A percentile compares a stretch with the other conserved stretches of the same genome.
These are phyloP conservation scores for Rhynchospora pubera DNA, from an alignment of 176 grass and related monocot species.

Conservation along the genomic window DNA sequence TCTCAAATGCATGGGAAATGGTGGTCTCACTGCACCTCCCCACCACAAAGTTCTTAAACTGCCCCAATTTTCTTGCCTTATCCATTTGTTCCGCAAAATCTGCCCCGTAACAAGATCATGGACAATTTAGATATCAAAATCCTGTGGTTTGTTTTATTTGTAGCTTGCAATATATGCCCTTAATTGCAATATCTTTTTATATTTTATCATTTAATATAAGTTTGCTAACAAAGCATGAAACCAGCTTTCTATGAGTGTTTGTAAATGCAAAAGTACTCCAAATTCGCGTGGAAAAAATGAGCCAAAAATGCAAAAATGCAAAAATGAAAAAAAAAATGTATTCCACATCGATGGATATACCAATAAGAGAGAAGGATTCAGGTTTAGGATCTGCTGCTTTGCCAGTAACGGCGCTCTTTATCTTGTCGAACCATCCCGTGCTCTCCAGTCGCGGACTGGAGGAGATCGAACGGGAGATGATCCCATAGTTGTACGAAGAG, in stretches of 20 bases:
- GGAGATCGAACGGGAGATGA: conserved; percentile 46
- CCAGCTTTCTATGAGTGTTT: neutral
- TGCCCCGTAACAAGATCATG: conserved; percentile 14
- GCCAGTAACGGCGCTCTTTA: conserved; percentile 81
- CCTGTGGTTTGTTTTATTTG: neutral
- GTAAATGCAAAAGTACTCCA: neutral
- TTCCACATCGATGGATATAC: conserved; percentile 23
- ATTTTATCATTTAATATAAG: neutral
- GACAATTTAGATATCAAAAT: neutral
- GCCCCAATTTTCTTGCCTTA: conserved; percentile 60
- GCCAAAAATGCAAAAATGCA: neutral
- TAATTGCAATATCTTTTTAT: neutral
- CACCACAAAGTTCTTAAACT: conserved; percentile 68
- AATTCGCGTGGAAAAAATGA: neutral
- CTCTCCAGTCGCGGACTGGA: conserved; percentile 60
- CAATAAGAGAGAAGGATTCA: conserved; percentile 50
- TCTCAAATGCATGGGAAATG: conserved; percentile 47
- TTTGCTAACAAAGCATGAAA: neutral
- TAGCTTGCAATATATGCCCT: neutral
- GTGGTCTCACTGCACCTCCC: conserved; percentile 58
- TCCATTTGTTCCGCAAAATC: conserved; percentile 87
- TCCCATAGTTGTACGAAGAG: conserved; percentile 21
- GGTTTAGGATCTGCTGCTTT: conserved; percentile 38
- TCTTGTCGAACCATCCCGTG: conserved; percentile 85
- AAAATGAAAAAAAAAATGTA: neutral